Conservation (phyloP, 148 eudicot genomes). For the Persicaria tinctoria region DNA sequence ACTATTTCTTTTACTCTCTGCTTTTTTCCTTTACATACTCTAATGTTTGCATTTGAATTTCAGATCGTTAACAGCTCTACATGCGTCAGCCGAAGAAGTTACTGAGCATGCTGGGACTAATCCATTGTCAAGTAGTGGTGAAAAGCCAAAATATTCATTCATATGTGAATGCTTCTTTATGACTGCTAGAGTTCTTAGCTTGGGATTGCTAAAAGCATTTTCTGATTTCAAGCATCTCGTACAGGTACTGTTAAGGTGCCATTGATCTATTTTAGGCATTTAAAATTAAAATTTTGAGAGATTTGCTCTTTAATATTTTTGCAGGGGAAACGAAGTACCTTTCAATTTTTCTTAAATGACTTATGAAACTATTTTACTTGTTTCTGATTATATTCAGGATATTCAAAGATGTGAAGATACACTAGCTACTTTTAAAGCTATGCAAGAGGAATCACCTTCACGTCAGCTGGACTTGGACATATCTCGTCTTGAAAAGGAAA, state of each 20-base stretch:
- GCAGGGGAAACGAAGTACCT: neutral
- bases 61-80: slow-evolving; percentile 87
- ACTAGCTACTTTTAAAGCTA: slow-evolving; percentile 56
- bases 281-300: neutral
- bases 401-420: slow-evolving; percentile 84
- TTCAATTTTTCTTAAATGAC: neutral
- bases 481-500: slow-evolving; percentile 72
- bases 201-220: slow-evolving; percentile 88
- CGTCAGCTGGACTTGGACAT: slow-evolving; percentile 72
- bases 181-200: slow-evolving; percentile 95
- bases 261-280: neutral
- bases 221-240: slow-evolving; percentile 94
- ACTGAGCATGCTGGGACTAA: slow-evolving; percentile 37
- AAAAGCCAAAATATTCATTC: slow-evolving; percentile 54
- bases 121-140: slow-evolving; percentile 31
- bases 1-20: slow-evolving; percentile 4
- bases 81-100: slow-evolving; percentile 97
- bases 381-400: slow-evolving; percentile 43
- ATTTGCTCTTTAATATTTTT: neutral
- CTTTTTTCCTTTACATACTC: neutral
- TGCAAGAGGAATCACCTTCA: slow-evolving; percentile 77
- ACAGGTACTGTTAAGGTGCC: slow-evolving; percentile 43
- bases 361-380: slow-evolving; percentile 8
- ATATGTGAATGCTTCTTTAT: slow-evolving; percentile 98
- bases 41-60: slow-evolving; percentile 11